A percentile compares a stretch with the other conserved stretches of the same genome.
These are phyloP conservation scores for Parachlorella kessleri DNA, from an alignment of 139 green algal species.

Conservation along the genomic window DNA sequence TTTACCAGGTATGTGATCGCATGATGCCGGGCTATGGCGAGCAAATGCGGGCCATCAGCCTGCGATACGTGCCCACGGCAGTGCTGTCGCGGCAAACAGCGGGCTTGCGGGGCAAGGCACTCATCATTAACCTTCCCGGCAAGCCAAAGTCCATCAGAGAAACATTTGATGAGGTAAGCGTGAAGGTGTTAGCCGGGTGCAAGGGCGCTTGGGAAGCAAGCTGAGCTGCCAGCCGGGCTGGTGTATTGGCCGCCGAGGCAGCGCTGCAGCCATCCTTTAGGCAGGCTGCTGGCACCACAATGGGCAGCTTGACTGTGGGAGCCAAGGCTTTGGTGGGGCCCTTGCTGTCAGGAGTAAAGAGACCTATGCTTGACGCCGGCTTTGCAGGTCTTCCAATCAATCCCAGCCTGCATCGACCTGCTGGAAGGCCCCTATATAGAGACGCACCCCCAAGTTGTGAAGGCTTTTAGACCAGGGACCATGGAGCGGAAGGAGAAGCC, in stretches of 20 bases:
- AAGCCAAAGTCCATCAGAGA: conserved; percentile 94
- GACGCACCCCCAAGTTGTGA: conserved; percentile 71
- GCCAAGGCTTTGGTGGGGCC: no score
- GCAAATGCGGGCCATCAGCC: conserved; percentile 90
- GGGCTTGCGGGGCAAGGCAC: conserved; percentile 74
- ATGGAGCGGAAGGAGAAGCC: background rate
- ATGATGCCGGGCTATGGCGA: conserved; percentile 96
- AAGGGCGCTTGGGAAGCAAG: background rate
- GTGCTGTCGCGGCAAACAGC: conserved; percentile 92
- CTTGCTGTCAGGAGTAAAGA: background rate
- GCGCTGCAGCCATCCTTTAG: background rate
- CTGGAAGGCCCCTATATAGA: conserved; percentile 84
- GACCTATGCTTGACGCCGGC: background rate
- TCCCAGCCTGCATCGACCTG: conserved; percentile 90
- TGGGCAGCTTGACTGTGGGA: no score
- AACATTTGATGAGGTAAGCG: conserved; percentile 84
- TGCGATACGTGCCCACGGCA: conserved; percentile 89
- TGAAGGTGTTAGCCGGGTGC: background rate
- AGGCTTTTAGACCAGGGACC: conserved; percentile 67
- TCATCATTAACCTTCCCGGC: conserved; percentile 93
- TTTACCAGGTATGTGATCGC: conserved; percentile 67
- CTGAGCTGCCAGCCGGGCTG: background rate
- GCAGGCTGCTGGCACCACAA: background rate
- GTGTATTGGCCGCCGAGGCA: background rate
- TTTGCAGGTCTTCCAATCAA: conserved; percentile 76